phyloP scores from a whole-genome alignment of 1,139 yeast genomes.

The Pichia kudriavzevii region DNA sequence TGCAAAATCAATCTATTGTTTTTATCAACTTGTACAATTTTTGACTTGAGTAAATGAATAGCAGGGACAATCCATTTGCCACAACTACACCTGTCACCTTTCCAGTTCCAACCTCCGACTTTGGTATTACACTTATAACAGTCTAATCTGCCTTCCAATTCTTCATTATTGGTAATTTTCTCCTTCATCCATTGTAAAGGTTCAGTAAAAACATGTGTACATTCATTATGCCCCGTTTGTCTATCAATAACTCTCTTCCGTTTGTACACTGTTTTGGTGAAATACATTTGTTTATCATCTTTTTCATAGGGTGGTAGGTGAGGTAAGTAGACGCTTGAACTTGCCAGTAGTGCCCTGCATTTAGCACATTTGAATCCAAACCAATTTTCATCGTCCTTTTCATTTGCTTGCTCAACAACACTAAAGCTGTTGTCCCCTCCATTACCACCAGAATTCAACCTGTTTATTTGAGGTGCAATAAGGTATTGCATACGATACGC shows the following conservation, averaged over 20 bases:
- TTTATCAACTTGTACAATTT: conserved; percentile 45
- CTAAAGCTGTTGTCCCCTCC: conserved; percentile 25
- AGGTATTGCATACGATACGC: conserved; percentile 17
- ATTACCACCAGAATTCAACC: conserved; percentile 9
- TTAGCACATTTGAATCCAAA: conserved; percentile 51
- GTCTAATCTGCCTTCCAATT: conserved; percentile 73
- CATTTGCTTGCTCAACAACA: conserved; percentile 16
- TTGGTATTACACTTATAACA: conserved; percentile 84
- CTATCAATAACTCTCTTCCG: conserved; percentile 50
- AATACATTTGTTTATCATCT: conserved; percentile 54
- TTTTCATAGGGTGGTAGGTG: conserved; percentile 53
- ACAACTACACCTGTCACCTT: conserved; percentile 89
- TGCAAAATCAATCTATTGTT: conserved; percentile 12
- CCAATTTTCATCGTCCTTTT: conserved; percentile 14
- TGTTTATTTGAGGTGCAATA: conserved; percentile 1
- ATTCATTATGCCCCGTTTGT: conserved; percentile 47
- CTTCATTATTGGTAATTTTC: conserved; percentile 79
- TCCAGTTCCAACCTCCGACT: conserved; percentile 91
- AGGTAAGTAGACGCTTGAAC: conserved; percentile 40
- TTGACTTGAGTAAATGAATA: conserved; percentile 69
- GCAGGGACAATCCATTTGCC: conserved; percentile 97
- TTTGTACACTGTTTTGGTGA: conserved; percentile 53
- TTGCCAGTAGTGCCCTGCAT: conserved; percentile 56
- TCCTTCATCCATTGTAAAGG: conserved; percentile 88
- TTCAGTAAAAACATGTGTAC: conserved; percentile 84